Evolutionary conservation across 106 monocot species (phyloP).

Genomic region (Dendrobium chrysotoxum): DNA sequence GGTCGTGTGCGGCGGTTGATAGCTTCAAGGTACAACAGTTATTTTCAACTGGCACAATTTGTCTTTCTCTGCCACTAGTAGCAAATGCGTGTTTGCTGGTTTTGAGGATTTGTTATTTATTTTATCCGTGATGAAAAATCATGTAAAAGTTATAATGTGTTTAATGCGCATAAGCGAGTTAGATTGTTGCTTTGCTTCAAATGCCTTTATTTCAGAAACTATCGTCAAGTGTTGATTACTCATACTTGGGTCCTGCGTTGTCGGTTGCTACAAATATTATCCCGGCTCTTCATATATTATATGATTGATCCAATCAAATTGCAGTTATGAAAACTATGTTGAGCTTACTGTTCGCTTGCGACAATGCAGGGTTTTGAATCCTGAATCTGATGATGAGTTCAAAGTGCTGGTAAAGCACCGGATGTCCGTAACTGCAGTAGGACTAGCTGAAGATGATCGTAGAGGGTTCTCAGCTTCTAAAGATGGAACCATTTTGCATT

Average conservation of each 20-base stretch:
- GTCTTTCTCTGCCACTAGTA: neutral
- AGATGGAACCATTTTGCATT: conserved; percentile 81
- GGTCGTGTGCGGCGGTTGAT: conserved; percentile 48
- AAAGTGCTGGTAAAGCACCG: conserved; percentile 57
- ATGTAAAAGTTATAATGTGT: neutral
- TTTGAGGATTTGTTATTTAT: neutral
- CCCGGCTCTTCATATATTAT: neutral
- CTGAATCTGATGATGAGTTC: conserved; percentile 44
- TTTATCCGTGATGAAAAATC: neutral
- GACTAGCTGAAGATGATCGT: conserved; percentile 56
- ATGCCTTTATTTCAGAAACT: neutral
- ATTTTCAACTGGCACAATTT: neutral
- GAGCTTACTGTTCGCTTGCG: neutral
- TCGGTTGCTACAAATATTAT: too few species aligned
- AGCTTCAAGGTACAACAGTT: conserved; percentile 44
- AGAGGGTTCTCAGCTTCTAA: conserved; percentile 93
- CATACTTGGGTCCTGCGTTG: too few species aligned
- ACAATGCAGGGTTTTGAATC: conserved; percentile 43
- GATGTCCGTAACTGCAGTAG: conserved; percentile 72
- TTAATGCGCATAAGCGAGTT: neutral
- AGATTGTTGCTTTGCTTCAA: neutral
- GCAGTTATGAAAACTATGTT: neutral
- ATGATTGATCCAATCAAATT: neutral
- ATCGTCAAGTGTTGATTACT: neutral
- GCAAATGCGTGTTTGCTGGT: neutral